Evolutionary conservation across 768 basidiomycete species (phyloP), one percentile per base, ranked within the genome.

Genomic region (Phaeolepiota aurea): DNA sequence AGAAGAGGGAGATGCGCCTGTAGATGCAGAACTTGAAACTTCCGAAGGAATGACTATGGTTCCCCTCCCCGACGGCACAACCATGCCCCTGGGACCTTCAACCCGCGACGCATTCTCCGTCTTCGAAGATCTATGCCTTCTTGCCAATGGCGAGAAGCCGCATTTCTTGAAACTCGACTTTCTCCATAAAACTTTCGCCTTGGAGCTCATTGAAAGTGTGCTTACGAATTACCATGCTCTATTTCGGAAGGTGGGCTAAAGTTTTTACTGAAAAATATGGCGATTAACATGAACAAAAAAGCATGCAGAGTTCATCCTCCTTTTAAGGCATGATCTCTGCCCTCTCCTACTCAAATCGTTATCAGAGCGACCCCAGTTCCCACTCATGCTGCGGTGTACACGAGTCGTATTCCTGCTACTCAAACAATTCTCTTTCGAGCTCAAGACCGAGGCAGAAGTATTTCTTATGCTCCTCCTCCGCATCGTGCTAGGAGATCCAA

Each of bases 121-220:
- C 5, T 89, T 99, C 38, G 84, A 94, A 54, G 96, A 98, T 52
- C 62, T 99, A 1, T 97, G 94, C 56, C 63, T 97, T 0, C 74
- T 98, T 1, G 87, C 87, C 41, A 81, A 89, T 51, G 74, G 78
- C 3, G 82, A 91, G 56, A 81, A 75, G 40, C 87, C 92, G 2
- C 68, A 72, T 40, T 88, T 96, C 53, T 68, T 96, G 44, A 81
- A 82, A 48, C 75, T 97, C 34, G 80, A 87, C 15, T 77, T 72
- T 38, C 65, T 98, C 33, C 87, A 87, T 52, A 84, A 92, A 60
- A 97, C 96, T 0, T 98, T 98, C 49, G 90, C 92, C 0, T 64
- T 99, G n/a, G 94, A 99, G 61, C 65, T 98, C 40, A 90, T 98
- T 25, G 94, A 99, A 64, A 97, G 93, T 52, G 88, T 97, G 2